Evolutionary conservation across 257 asterid species (phyloP), one percentile per base, ranked within the genome.

Genomic region (Ilex aquifolium): DNA sequence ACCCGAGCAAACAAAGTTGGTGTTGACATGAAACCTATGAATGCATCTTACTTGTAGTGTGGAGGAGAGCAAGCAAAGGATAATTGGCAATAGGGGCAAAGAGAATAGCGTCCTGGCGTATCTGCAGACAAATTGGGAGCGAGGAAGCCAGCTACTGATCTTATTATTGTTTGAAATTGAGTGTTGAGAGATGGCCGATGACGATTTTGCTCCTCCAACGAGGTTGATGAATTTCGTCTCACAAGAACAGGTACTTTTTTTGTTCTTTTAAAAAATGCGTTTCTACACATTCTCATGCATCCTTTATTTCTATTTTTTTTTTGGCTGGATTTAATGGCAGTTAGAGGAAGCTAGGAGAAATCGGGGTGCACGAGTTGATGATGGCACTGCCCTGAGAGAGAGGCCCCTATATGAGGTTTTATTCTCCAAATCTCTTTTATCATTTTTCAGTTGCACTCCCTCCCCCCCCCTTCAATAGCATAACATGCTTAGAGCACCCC

Each of bases 311-410:
- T 8, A 52, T 59, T 55, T 29, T 21, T n/a, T 5, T 17, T 30
- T 32, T 54, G 5, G 4, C n/a, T 21, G 52, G n/a, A 46, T 10
- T 46, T 7, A 7, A n/a, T 72, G 69, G 75, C 84, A 91, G 96
- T 80, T 92, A 82, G 81, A 81, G 75, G 96, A 85, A 82, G 71
- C 90, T 56, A 79, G 85, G 81, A 80, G 70, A 71, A 82, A 74
- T 64, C 82, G 97, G 52, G 97, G 99, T 62, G 71, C 90, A 73
- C 84, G 99, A 70, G 83, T 89, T 32, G 99, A 92, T 12, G 99
- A 92, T 61, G 99, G 99, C 46, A 92, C 99, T 67, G 96, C 99
- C 55, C 99, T 89, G 83, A 83, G 99, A 72, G 97, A 89, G 66
- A 81, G 95, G 72, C 60, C 99, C 21, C 96, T 89, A 52, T 86